Evolutionary conservation across 1,284 basidiomycete species (phyloP), one percentile per base, ranked within the genome.

Genomic region (Paramarasmius palmivorus): DNA sequence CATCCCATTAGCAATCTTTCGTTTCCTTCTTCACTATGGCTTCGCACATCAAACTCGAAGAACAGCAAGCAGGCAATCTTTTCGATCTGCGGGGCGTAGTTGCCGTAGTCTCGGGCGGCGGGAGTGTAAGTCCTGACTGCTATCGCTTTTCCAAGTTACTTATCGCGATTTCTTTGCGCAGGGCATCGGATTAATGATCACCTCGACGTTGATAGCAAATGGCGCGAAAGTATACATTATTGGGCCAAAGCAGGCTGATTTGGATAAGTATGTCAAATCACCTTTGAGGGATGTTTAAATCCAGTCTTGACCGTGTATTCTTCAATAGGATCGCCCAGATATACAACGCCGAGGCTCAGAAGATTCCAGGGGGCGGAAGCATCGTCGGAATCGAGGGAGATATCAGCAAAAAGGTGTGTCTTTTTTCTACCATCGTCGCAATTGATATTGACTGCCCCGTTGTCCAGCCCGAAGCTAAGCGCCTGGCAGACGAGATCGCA

Each of bases 141-240:
- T 19, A 12, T n/a, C 25, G 14, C 17, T 50, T 22, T n/a, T 42
- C 15, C n/a, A n/a, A n/a, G n/a, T n/a, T n/a, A n/a, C n/a, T 6
- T n/a, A 38, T 17, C 23, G 15, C 38, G 17, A 23, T 36, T 23
- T 17, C 23, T 17, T 26, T 19, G 36, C 22, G 44, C 38, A 80
- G 78, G 77, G 77, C 0, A 80, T 79, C 23, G 77, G 77, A 1
- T 57, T 78, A 23, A 79, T 80, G 73, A 76, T 78, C 26, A 71
- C 66, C 45, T 71, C 71, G 4, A 74, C 77, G 1, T 61, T 81
- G 4, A 60, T 78, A n/a, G 72, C 76, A 1, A 81, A 81, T 50
- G 78, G 78, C 5, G 78, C 78, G 1, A 75, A 68, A 0, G 77
- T 80, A 1, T 80, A 77, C 50, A 76, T 78, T 50, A 71, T 79